A percentile compares a stretch with the other conserved stretches of the same genome.
phyloP scores from a whole-genome alignment of 192 early-diverging fungal species.

The Gigaspora rosea region DNA sequence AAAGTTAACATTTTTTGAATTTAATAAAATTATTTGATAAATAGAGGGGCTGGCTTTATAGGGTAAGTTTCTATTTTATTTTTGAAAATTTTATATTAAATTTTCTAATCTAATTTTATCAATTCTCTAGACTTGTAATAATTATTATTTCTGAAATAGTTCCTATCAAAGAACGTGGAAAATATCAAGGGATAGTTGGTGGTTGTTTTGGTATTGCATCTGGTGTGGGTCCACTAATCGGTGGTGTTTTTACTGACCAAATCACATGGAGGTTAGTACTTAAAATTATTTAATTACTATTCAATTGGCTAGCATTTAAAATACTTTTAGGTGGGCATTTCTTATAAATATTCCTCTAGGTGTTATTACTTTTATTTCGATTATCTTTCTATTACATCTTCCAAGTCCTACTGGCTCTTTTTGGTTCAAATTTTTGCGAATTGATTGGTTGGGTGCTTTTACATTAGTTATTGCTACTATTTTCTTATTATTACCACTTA shows the following conservation, averaged over 20 bases:
- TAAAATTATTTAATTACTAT: not conserved
- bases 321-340: conserved; percentile 55
- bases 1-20: no score
- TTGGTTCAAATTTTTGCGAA: conserved; percentile 54
- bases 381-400: conserved; percentile 56
- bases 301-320: not conserved
- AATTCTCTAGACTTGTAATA: no score
- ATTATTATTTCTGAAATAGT: conserved; percentile 75
- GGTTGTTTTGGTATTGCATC: conserved; percentile 78
- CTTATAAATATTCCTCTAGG: conserved; percentile 63
- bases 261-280: conserved; percentile 57
- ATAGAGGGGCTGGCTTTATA: no score
- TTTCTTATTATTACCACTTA: conserved; percentile 66
- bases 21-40: no score
- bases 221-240: conserved; percentile 80
- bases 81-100: no score
- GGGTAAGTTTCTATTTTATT: no score
- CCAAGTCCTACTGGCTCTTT: conserved; percentile 49
- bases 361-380: conserved; percentile 41
- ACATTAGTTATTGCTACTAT: conserved; percentile 55
- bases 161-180: conserved; percentile 79
- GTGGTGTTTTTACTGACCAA: conserved; percentile 71
- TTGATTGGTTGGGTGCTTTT: conserved; percentile 67
- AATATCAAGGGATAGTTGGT: conserved; percentile 80
- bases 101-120: no score